A percentile compares a stretch with the other conserved stretches of the same genome.
These are phyloP conservation scores for Echinochloa phyllopogon DNA, from an alignment of 176 grass and related monocot genomes.

Conservation along the genomic window DNA sequence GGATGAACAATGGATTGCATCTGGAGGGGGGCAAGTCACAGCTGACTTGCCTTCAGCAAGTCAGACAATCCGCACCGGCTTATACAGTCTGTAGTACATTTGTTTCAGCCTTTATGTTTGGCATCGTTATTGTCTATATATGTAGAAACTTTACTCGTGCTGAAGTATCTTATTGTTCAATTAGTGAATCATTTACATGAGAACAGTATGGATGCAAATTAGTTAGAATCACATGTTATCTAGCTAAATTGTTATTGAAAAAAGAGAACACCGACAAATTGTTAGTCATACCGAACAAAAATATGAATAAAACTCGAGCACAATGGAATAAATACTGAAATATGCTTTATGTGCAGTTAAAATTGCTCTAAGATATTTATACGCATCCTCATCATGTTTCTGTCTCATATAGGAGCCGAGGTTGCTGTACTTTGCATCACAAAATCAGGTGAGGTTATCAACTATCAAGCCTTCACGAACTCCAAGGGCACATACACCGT, in stretches of 20 bases:
- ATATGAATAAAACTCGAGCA: background rate
- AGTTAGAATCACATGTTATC: background rate
- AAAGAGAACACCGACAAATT: background rate
- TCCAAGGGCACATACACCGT: conserved; percentile 73
- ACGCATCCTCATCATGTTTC: background rate
- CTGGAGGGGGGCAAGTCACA: no score
- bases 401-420: conserved; percentile 63
- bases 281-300: background rate
- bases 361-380: background rate
- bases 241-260: background rate
- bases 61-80: no score
- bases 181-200: background rate
- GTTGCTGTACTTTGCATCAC: conserved; percentile 96
- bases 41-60: no score
- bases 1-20: no score
- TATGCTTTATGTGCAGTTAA: background rate
- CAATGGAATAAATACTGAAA: no score
- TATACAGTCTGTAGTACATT: background rate
- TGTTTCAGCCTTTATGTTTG: background rate
- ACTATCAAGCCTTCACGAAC: conserved; percentile 97
- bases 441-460: conserved; percentile 91
- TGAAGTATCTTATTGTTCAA: background rate
- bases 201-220: background rate
- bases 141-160: background rate
- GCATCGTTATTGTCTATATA: background rate